Evolutionary conservation across 2,329 filamentous ascomycete species (phyloP), one percentile per base, ranked within the genome.

Genomic region (Scedosporium dehoogii): DNA sequence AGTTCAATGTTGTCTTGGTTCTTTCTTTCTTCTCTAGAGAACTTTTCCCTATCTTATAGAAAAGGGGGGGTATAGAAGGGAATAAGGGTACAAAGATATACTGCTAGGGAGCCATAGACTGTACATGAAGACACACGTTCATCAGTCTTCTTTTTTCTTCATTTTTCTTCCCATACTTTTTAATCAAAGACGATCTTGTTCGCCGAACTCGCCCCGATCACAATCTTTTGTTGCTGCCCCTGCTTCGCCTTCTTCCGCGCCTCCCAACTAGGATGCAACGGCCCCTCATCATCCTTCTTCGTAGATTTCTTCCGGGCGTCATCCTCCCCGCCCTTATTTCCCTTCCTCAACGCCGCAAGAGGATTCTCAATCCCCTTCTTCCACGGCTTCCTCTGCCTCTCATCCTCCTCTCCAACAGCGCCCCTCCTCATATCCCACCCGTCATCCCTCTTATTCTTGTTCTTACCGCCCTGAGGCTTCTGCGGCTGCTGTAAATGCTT

Each of bases 241-340:
- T 85, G 82, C 72, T 87, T 86, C 1, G 81, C 81, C 72, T 82
- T 82, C 73, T 84, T 85, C 66, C 78, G 82, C 63, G 85, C 85
- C 66, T 81, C 81, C 85, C 85, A 88, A 68, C 82, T 85, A 1
- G 85, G 82, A 75, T 89, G 86, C 67, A 89, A 70, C 3, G 79
- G 67, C 0, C 83, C 81, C 6, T 82, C 78, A 56, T 83, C 80
- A 63, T 79, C 76, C 67, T 75, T 79, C 62, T 75, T 72, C 23
- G 71, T 67, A 4, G 69, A 68, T 58, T 67, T 70, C 18, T 68
- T 65, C 56, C 62, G 61, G 51, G 64, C 61, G 57, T 65, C 65
- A 9, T 83, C 80, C 62, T 79, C 76, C 67, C 74, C 79, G 23
- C 25, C 7, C n/a, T 16, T 46, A 4, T 2, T 7, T 61, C 64